Evolutionary conservation across 352 stramenopile genomes (phyloP).

Genomic region (Globisporangium lucens): DNA sequence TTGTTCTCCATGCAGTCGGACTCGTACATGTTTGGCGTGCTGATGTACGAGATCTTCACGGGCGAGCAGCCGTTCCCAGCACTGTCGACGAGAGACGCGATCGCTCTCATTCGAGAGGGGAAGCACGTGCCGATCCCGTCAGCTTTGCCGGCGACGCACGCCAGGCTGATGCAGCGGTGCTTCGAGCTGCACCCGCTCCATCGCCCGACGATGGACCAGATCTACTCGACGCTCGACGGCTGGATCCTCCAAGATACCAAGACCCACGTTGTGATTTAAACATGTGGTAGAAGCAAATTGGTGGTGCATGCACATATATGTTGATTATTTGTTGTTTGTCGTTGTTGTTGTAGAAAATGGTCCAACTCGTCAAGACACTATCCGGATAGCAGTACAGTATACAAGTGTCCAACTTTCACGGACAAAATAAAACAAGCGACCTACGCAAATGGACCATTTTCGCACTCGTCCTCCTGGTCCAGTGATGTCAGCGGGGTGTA

Average conservation of each 20-base stretch:
- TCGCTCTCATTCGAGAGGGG: slow-evolving; percentile 58
- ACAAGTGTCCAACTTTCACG: neutral
- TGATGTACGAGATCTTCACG: slow-evolving; percentile 77
- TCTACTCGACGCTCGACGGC: slow-evolving; percentile 55
- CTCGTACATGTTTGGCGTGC: slow-evolving; percentile 73
- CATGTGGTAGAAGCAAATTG: neutral
- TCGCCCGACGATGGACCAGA: slow-evolving; percentile 62
- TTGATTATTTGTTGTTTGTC: neutral
- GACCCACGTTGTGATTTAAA: slow-evolving; percentile 14
- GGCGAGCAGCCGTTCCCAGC: slow-evolving; percentile 50
- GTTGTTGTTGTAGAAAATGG: neutral
- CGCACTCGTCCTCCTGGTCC: slow-evolving; percentile 23
- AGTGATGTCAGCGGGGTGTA: slow-evolving; percentile 31
- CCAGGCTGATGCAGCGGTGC: slow-evolving; percentile 55
- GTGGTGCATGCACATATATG: neutral
- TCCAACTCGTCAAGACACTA: neutral
- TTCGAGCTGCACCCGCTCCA: slow-evolving; percentile 56
- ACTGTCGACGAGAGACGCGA: slow-evolving; percentile 50
- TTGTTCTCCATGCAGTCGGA: slow-evolving; percentile 71
- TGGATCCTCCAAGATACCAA: slow-evolving; percentile 59
- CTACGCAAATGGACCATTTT: slow-evolving; percentile 8
- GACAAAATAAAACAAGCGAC: neutral
- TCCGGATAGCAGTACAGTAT: too few species aligned
- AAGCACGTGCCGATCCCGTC: slow-evolving; percentile 55
- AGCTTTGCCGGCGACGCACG: slow-evolving; percentile 36